Conservation (phyloP, 2,329 filamentous ascomycete species). For the Metarhizium sp. region DNA sequence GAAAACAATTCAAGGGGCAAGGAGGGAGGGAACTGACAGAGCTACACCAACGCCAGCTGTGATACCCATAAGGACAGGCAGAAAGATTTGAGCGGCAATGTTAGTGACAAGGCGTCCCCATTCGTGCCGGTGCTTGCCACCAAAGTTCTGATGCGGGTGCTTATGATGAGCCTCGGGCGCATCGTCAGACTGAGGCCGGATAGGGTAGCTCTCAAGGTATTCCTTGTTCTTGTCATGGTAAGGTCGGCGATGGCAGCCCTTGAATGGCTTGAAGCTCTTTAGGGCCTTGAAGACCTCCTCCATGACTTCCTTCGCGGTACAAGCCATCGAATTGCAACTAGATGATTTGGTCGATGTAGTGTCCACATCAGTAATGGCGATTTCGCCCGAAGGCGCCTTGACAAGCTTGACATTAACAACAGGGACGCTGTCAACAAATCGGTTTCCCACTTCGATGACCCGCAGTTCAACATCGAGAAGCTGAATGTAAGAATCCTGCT, state of each 20-base stretch:
- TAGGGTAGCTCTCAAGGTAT: conserved; percentile 2
- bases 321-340: conserved; percentile 40
- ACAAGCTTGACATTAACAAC: conserved; percentile 52
- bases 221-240: conserved; percentile 9
- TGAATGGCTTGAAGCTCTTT: conserved; percentile 13
- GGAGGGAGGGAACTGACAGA: conserved; percentile 35
- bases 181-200: conserved; percentile 3
- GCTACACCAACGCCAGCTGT: conserved; percentile 59
- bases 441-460: conserved; percentile 49
- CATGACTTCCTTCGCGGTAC: conserved; percentile 32
- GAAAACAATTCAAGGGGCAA: background rate
- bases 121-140: conserved; percentile 9
- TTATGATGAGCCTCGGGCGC: conserved; percentile 8
- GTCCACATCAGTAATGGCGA: conserved; percentile 44
- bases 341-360: conserved; percentile 20
- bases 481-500: conserved; percentile 41
- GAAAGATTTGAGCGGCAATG: conserved; percentile 51
- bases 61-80: conserved; percentile 61
- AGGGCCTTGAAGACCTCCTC: conserved; percentile 17
- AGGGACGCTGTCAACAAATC: conserved; percentile 44
- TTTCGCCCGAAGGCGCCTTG: conserved; percentile 43
- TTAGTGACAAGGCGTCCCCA: conserved; percentile 43
- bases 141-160: conserved; percentile 6
- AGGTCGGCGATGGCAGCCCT: conserved; percentile 15
- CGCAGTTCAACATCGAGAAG: conserved; percentile 46